Conservation (phyloP, 1,139 yeast species). For the Geotrichum carabidarum region DNA sequence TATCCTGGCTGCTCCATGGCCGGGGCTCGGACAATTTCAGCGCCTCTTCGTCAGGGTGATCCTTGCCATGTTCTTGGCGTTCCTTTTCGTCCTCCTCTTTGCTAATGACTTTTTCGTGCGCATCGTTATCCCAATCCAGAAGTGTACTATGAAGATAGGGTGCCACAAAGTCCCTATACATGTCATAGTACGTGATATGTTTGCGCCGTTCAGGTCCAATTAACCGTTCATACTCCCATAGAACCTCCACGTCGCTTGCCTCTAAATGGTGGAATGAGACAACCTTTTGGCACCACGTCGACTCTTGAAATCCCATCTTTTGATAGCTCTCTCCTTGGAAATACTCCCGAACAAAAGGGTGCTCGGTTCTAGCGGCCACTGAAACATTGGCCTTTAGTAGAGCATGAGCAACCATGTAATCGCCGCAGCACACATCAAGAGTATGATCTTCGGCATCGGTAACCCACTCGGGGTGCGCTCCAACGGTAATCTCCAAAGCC, state of each 20-base stretch:
- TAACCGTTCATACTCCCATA: constrained; percentile 30
- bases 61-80: constrained; percentile 4
- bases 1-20: constrained; percentile 14
- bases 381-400: constrained; percentile 21
- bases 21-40: neutral
- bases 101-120: constrained; percentile 20
- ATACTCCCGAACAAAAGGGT: constrained; percentile 19
- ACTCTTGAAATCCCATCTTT: constrained; percentile 15
- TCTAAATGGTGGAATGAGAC: constrained; percentile 27
- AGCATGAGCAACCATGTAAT: constrained; percentile 35
- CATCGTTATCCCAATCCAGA: constrained; percentile 24
- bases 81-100: constrained; percentile 17
- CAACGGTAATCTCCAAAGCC: constrained; percentile 32
- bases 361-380: constrained; percentile 2
- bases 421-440: constrained; percentile 36
- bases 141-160: constrained; percentile 24
- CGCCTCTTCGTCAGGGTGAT: constrained; percentile 4
- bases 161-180: constrained; percentile 27
- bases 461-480: constrained; percentile 27
- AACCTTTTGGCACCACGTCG: constrained; percentile 29
- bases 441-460: constrained; percentile 29
- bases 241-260: constrained; percentile 25
- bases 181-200: constrained; percentile 24
- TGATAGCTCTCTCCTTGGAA: constrained; percentile 24
- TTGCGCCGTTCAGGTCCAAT: constrained; percentile 18